Evolutionary conservation across 2,329 filamentous ascomycete species (phyloP).

Genomic region (Sodiomyces alkalinus): DNA sequence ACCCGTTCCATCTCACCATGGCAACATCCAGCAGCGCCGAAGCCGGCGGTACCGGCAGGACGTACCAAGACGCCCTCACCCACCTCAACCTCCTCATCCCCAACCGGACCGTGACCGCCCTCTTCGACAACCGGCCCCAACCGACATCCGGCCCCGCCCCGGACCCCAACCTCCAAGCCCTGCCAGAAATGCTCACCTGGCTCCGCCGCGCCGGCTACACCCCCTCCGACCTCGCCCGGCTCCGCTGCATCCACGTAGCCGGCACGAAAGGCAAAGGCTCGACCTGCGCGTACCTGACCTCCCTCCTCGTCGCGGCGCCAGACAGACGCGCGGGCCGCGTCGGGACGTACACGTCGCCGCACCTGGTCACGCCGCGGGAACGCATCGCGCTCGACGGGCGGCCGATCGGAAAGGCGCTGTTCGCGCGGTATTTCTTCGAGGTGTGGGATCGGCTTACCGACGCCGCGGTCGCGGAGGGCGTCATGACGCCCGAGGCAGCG

Average conservation of each 20-base stretch:
- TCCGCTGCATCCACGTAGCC: conserved; percentile 61
- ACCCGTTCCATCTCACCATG: neutral
- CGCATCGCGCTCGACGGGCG: conserved; percentile 66
- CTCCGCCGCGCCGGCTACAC: conserved; percentile 60
- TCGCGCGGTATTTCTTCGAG: conserved; percentile 69
- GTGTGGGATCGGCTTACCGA: conserved; percentile 53
- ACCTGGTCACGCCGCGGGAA: conserved; percentile 70
- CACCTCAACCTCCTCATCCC: conserved; percentile 8
- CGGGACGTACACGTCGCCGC: conserved; percentile 75
- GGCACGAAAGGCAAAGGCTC: conserved; percentile 94
- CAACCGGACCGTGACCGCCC: conserved; percentile 7
- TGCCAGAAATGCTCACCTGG: conserved; percentile 74
- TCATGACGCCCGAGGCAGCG: conserved; percentile 29
- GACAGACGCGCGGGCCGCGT: conserved; percentile 26
- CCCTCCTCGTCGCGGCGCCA: conserved; percentile 38
- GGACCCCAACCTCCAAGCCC: conserved; percentile 54
- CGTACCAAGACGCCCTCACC: conserved; percentile 6
- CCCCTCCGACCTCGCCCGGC: conserved; percentile 23
- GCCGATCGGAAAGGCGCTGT: conserved; percentile 52
- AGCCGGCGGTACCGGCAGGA: conserved; percentile 1
- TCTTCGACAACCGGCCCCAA: conserved; percentile 3
- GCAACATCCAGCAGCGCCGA: neutral
- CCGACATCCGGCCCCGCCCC: conserved; percentile 36
- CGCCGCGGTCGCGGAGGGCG: conserved; percentile 18
- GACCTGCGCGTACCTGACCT: conserved; percentile 69